Evolutionary conservation across 73 alveolate species (phyloP).

Genomic region (Paramecium biaurelia): DNA sequence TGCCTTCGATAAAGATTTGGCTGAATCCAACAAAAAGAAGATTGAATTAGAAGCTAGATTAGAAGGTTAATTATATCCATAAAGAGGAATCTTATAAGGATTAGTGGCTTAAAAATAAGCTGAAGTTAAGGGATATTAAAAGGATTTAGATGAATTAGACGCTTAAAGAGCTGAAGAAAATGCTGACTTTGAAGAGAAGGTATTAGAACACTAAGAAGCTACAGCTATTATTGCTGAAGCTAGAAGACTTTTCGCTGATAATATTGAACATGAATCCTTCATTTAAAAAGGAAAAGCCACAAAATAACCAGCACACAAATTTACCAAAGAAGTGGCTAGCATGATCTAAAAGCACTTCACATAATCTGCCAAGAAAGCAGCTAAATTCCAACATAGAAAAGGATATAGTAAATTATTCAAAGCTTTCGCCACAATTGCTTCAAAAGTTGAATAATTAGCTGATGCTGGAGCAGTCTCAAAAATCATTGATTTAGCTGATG

Average conservation of each 20-base stretch:
- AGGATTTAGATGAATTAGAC: constrained; percentile 1
- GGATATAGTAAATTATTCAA: constrained; percentile 39
- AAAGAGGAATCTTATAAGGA: constrained; percentile 11
- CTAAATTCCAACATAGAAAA: constrained; percentile 33
- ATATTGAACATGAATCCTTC: neutral
- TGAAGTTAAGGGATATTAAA: constrained; percentile 43
- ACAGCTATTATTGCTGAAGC: constrained; percentile 48
- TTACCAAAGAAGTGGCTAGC: constrained; percentile 5
- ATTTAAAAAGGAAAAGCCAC: constrained; percentile 27
- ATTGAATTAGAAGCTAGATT: constrained; percentile 43
- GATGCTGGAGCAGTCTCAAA: constrained; percentile 43
- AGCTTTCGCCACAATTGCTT: constrained; percentile 34
- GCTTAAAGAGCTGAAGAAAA: constrained; percentile 36
- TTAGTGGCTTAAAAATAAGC: neutral
- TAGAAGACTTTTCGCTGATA: constrained; percentile 44
- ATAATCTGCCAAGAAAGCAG: neutral
- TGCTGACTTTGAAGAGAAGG: constrained; percentile 47
- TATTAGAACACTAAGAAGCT: constrained; percentile 30
- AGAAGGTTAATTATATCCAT: constrained; percentile 32
- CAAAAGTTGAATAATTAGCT: constrained; percentile 47
- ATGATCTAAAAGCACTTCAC: constrained; percentile 42
- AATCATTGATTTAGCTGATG: constrained; percentile 24
- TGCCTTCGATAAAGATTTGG: constrained; percentile 33
- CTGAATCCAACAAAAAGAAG: constrained; percentile 32
- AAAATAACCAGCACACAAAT: neutral